Evolutionary conservation across 2,329 filamentous ascomycete species (phyloP), one percentile per base, ranked within the genome.

Genomic region (Coniochaeta pulveracea): DNA sequence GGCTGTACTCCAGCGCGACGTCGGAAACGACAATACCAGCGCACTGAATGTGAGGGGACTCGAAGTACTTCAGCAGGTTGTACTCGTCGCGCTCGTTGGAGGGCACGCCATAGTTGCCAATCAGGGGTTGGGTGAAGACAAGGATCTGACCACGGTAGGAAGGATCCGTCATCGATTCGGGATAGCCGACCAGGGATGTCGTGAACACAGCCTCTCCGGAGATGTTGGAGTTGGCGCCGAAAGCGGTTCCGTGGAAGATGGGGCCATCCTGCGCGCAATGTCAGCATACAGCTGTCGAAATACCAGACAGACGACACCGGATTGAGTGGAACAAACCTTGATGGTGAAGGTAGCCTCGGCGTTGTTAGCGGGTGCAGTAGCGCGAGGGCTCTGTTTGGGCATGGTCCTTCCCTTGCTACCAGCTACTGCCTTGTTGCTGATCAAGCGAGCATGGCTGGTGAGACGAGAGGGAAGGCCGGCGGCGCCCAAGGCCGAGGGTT

Each of bases 181-280:
- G 91, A 59, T 98, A 98, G 50, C 91, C 91, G 38, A 98, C 91
- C 36, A 96, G 77, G 16, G 89, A 95, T 40, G 91, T 96, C 41
- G 91, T 96, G 69, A 98, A 98, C 57, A 96, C 91, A 28, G 91
- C 91, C 67, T 98, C 91, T 47, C 91, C 91, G 42, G 88, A 94
- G 55, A 96, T 84, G 70, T 95, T 98, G 57, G 82, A 76, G 59
- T 93, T 91, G 53, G 91, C 91, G 50, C 91, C 91, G 50, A 96
- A 98, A 38, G 89, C 93, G 56, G 84, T 94, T 55, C 91, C 91
- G 49, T 85, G 84, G 68, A 94, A 96, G 53, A 96, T 80, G 27
- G 91, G 91, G 40, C 91, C 91, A 64, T 94, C 85, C 77, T 86
- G 51, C 21, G 39, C 40, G 34, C 40, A 32, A 19, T 17, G 37